phyloP scores from a whole-genome alignment of 495 filamentous ascomycete species.

The Penicillium salamii region DNA sequence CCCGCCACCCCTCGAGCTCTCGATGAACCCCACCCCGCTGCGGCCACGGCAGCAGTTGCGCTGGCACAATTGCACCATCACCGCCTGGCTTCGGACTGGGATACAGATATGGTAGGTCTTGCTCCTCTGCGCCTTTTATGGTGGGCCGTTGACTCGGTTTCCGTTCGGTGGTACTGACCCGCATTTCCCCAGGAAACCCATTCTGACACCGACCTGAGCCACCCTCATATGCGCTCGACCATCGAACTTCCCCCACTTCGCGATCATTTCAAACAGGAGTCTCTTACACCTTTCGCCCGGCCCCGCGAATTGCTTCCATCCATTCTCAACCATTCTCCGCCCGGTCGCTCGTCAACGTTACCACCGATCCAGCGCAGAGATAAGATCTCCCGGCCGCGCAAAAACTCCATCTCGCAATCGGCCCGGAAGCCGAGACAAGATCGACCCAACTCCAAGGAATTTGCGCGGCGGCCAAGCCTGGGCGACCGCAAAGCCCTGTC shows the following conservation, averaged over 20 bases:
- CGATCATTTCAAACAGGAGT: slow-evolving; percentile 68
- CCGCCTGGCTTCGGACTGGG: slow-evolving; percentile 77
- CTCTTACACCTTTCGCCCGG: slow-evolving; percentile 58
- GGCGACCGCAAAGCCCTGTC: slow-evolving; percentile 79
- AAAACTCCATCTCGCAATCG: slow-evolving; percentile 77
- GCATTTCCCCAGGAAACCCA: slow-evolving; percentile 56
- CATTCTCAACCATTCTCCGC: slow-evolving; percentile 75
- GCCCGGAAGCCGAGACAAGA: slow-evolving; percentile 72
- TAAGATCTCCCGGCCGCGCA: slow-evolving; percentile 68
- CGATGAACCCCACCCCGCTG: slow-evolving; percentile 69
- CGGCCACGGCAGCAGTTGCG: slow-evolving; percentile 79
- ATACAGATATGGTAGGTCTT: slow-evolving; percentile 79
- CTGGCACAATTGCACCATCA: slow-evolving; percentile 85
- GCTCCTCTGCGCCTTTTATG: slow-evolving; percentile 24
- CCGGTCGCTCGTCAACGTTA: slow-evolving; percentile 80
- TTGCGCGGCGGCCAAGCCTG: slow-evolving; percentile 61
- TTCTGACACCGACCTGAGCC: slow-evolving; percentile 67
- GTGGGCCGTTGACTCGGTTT: neutral
- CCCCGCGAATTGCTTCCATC: slow-evolving; percentile 77
- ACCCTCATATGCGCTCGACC: slow-evolving; percentile 53
- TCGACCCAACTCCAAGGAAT: slow-evolving; percentile 69
- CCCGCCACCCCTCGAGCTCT: slow-evolving; percentile 67
- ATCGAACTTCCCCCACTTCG: slow-evolving; percentile 75
- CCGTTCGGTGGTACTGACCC: slow-evolving; percentile 3
- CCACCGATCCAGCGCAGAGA: slow-evolving; percentile 71